A percentile compares a stretch with the other conserved stretches of the same genome.
Evolutionary conservation across 2,329 filamentous ascomycete genomes (phyloP).

Genomic region (Phyllosticta capitalensis): DNA sequence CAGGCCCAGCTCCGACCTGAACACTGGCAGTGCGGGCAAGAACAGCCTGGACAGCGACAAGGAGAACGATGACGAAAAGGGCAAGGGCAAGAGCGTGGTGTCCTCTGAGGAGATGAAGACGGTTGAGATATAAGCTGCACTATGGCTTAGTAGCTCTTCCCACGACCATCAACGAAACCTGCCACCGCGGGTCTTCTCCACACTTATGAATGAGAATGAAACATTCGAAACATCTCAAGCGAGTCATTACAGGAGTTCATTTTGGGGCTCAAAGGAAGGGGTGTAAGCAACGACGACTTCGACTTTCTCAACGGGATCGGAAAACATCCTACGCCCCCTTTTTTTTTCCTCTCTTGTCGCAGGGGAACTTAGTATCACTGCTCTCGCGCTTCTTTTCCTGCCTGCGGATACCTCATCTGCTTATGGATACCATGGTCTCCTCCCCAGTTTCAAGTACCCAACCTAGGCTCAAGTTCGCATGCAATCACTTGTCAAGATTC

Average conservation of each 20-base stretch:
- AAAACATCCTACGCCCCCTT: neutral
- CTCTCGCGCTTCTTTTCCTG: neutral
- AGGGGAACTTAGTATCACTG: neutral
- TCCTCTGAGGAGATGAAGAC: conserved; percentile 37
- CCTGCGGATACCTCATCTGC: neutral
- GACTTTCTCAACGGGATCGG: neutral
- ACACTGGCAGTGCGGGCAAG: conserved; percentile 15
- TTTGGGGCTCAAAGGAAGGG: neutral
- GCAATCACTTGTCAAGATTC: neutral
- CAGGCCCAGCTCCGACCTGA: conserved; percentile 28
- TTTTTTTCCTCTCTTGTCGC: neutral
- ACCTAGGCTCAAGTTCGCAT: neutral
- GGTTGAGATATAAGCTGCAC: conserved; percentile 34
- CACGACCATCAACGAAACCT: neutral
- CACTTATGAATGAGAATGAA: neutral
- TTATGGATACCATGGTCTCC: neutral
- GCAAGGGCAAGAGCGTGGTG: conserved; percentile 15
- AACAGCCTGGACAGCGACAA: conserved; percentile 30
- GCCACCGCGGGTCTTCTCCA: neutral
- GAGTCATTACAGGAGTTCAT: neutral
- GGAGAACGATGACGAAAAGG: conserved; percentile 23
- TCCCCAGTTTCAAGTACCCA: neutral
- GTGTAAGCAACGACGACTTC: neutral
- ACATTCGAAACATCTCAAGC: neutral
- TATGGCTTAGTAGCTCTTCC: neutral